Evolutionary conservation across 2,329 filamentous ascomycete species (phyloP), one percentile per base, ranked within the genome.

Genomic region (Rhinocladiella mackenziei): DNA sequence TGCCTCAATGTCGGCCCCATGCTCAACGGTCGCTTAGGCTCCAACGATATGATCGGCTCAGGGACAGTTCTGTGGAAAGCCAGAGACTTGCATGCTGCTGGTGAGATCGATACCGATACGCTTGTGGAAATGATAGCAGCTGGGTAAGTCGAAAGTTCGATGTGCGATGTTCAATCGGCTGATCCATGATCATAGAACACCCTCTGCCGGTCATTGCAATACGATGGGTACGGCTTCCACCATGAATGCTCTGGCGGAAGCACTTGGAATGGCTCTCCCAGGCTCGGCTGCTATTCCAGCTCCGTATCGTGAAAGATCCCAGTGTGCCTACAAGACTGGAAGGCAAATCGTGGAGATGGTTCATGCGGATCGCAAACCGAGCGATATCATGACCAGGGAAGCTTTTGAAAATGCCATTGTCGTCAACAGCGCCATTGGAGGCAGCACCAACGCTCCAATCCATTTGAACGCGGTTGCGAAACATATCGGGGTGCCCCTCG

Each of bases 381-480:
- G 68, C 50, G 74, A 78, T 45, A 72, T 78, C 54, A 69, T 78
- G 69, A 77, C 74, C 1, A 64, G 73, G 3, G 59, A 71, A 43
- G 73, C 75, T 1, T 78, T 78, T 44, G 74, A 78, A 59, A 78
- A 78, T 47, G 74, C 72, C 5, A 74, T 78, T 19, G 70, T 72
- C 4, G 68, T 67, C 30, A 77, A 76, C 48, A 74, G 72, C 1
- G 74, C 75, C 14, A 75, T 78, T 40, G 75, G 75, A 18, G 75
- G 75, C 10, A 75, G 71, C 50, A 77, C 75, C 3, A 78, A 78
- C 49, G 74, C 75, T 0, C 74, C 74, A 0, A 76, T 78, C 36
- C 75, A 78, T 55, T 60, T 78, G 35, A 73, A 70, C 28, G 75
- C 75, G 7, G 68, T 78, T 15, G 75, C 75, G 2, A 73, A 71